Percentiles rank a stretch among this genome's conserved stretches.
Conservation (phyloP, 1,284 basidiomycete species). For the Lentinula novae-zelandiae region DNA sequence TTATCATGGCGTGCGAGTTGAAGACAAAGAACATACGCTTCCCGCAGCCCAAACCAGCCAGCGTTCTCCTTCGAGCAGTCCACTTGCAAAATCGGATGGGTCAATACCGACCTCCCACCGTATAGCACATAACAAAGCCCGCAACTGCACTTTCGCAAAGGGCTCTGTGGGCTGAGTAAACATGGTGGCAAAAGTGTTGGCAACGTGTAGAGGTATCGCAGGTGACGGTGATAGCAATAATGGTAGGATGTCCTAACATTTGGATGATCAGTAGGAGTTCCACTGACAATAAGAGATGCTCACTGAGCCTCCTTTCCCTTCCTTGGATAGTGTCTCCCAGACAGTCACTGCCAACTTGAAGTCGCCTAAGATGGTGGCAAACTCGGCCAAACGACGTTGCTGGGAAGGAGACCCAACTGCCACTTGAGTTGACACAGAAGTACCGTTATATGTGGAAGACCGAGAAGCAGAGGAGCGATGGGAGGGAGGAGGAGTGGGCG, state of each 20-base stretch:
- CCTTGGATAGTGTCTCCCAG: constrained; percentile 86
- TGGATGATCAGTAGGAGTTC: background rate
- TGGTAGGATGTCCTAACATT: constrained; percentile 66
- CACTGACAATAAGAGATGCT: constrained; percentile 22
- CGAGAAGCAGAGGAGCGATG: constrained; percentile 39
- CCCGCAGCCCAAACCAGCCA: constrained; percentile 82
- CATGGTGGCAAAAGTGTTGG: constrained; percentile 50
- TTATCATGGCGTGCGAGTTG: background rate
- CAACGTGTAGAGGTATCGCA: constrained; percentile 53
- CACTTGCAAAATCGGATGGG: constrained; percentile 51
- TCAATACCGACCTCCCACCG: constrained; percentile 71
- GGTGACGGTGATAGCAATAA: constrained; percentile 64
- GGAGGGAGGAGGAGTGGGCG: constrained; percentile 40
- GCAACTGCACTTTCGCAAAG: constrained; percentile 58
- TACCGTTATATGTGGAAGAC: constrained; percentile 28
- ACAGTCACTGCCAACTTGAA: constrained; percentile 80
- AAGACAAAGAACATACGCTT: constrained; percentile 46
- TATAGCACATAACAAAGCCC: constrained; percentile 60
- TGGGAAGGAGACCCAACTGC: constrained; percentile 49
- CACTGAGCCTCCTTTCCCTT: constrained; percentile 74
- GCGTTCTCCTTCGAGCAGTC: constrained; percentile 64
- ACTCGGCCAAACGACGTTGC: constrained; percentile 87
- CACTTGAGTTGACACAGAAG: constrained; percentile 3
- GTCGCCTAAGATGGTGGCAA: constrained; percentile 91
- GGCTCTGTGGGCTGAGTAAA: constrained; percentile 42